Conservation (phyloP, 768 basidiomycete species). For the Trametes cubensis region DNA sequence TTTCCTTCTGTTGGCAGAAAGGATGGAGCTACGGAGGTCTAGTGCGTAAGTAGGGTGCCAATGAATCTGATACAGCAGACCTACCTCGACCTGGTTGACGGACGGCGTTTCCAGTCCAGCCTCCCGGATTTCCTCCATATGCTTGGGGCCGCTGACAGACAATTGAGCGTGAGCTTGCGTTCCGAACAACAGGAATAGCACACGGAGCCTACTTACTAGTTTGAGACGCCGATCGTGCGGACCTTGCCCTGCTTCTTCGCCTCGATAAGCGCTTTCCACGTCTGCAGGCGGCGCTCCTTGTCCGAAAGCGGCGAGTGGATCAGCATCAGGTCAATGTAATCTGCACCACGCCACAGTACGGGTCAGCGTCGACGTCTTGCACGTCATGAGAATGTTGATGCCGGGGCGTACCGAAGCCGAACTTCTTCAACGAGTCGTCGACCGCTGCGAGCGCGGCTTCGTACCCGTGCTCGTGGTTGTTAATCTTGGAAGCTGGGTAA, state of each 20-base stretch:
- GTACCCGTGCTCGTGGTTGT: conserved; percentile 62
- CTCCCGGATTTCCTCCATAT: conserved; percentile 71
- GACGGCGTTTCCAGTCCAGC: conserved; percentile 66
- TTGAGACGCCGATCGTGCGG: conserved; percentile 77
- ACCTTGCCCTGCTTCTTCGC: conserved; percentile 68
- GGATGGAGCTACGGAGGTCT: conserved; percentile 69
- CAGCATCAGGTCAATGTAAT: conserved; percentile 74
- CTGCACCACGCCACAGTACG: conserved; percentile 34
- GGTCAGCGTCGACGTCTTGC: background rate
- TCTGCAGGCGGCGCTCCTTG: conserved; percentile 62
- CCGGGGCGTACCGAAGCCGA: conserved; percentile 56
- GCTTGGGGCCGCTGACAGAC: conserved; percentile 57
- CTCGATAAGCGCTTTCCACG: conserved; percentile 71
- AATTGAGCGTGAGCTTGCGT: background rate
- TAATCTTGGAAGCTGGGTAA: conserved; percentile 63
- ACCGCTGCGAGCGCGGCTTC: conserved; percentile 60
- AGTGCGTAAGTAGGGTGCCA: background rate
- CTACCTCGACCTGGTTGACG: conserved; percentile 83
- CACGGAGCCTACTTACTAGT: conserved; percentile 56
- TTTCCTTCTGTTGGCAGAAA: conserved; percentile 77
- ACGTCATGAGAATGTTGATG: too few species aligned
- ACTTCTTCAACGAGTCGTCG: conserved; percentile 59
- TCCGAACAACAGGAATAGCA: background rate
- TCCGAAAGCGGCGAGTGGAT: conserved; percentile 77
- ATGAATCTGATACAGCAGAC: conserved; percentile 6